Evolutionary conservation across 2,329 filamentous ascomycete genomes (phyloP).

Genomic region (Curvularia lunata): DNA sequence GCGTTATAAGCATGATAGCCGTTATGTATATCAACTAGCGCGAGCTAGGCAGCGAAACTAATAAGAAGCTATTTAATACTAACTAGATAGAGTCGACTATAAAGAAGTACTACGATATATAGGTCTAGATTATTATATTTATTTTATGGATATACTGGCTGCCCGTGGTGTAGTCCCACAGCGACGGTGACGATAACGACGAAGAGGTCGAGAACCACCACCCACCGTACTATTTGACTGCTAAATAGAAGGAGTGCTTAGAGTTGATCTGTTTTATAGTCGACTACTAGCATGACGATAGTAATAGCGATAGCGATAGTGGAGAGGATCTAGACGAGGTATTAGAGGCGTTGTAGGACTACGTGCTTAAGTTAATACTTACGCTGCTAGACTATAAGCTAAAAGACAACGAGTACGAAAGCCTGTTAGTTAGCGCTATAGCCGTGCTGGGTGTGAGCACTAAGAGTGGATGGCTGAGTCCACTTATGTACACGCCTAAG

Average conservation of each 20-base stretch:
- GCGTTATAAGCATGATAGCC: constrained; percentile 5
- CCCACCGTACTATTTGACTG: too few species aligned
- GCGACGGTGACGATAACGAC: too few species aligned
- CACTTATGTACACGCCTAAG: constrained; percentile 13
- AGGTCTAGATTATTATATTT: constrained; percentile 11
- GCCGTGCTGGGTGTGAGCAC: constrained; percentile 11
- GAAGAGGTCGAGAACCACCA: too few species aligned
- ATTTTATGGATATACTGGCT: constrained; percentile 6
- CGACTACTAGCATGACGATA: too few species aligned
- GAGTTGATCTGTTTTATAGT: too few species aligned
- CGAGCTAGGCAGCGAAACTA: not conserved
- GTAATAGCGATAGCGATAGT: too few species aligned
- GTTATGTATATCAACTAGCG: constrained; percentile 11
- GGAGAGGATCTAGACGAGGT: not conserved
- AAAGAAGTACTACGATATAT: constrained; percentile 9
- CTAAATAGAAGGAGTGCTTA: too few species aligned
- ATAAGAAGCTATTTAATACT: not conserved
- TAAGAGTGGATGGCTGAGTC: constrained; percentile 6
- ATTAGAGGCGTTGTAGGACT: constrained; percentile 5
- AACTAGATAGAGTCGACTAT: constrained; percentile 5
- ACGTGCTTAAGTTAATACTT: constrained; percentile 10
- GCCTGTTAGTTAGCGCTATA: constrained; percentile 12
- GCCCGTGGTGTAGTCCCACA: too few species aligned
- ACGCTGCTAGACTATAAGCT: constrained; percentile 9
- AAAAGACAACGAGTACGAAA: constrained; percentile 12